Evolutionary conservation across 1,139 yeast genomes (phyloP).

Genomic region (Pichia sp.): DNA sequence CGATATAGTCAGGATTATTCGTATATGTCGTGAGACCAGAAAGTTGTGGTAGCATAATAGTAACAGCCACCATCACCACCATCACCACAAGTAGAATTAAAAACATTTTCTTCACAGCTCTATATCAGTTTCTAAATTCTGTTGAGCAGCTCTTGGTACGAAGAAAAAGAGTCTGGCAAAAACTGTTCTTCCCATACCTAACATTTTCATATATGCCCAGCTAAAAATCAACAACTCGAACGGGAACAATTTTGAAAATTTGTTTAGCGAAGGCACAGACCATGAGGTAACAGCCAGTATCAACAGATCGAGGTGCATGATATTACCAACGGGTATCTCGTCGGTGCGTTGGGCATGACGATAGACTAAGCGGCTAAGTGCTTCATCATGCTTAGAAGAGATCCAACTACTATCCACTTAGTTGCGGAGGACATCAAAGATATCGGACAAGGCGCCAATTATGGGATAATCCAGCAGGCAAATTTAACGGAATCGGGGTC

Average conservation of each 20-base stretch:
- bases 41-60: conserved; percentile 34
- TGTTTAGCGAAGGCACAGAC: not conserved
- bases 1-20: conserved; percentile 26
- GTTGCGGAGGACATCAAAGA: conserved; percentile 34
- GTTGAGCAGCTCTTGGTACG: too few relatives aligned
- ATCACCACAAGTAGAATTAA: conserved; percentile 24
- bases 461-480: not conserved
- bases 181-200: too few relatives aligned
- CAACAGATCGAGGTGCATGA: not conserved
- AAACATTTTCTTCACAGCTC: conserved; percentile 7
- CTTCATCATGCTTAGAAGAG: conserved; percentile 31
- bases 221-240: not conserved
- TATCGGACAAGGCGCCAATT: conserved; percentile 13
- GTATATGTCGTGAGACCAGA: conserved; percentile 36
- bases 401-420: conserved; percentile 32
- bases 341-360: too few relatives aligned
- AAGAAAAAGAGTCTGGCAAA: too few relatives aligned
- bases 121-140: too few relatives aligned
- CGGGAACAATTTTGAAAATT: not conserved
- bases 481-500: not conserved
- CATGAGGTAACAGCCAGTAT: not conserved
- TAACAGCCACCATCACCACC: conserved; percentile 31
- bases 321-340: too few relatives aligned
- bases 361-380: not conserved
- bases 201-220: too few relatives aligned